These are phyloP conservation scores for Stephanodiscus triporus DNA, from an alignment of 108 stramenopile genomes.

Conservation along the genomic window DNA sequence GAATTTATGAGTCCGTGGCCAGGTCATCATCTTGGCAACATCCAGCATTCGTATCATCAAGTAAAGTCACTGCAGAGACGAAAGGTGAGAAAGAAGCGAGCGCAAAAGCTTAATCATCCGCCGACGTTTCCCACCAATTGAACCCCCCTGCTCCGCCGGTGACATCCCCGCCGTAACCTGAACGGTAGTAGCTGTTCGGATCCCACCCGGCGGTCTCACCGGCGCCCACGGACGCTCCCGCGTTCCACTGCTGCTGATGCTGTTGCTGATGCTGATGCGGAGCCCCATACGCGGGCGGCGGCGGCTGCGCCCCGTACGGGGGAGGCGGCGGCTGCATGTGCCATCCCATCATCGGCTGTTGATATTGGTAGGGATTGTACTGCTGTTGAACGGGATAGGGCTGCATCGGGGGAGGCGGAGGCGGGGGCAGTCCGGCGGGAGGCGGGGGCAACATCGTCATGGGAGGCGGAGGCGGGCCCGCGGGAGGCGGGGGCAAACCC, in stretches of 20 bases:
- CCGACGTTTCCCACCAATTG: constrained; percentile 84
- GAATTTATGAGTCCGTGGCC: background rate
- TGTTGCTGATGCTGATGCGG: constrained; percentile 51
- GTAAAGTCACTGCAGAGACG: background rate
- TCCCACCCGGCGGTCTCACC: constrained; percentile 67
- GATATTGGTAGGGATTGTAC: constrained; percentile 22
- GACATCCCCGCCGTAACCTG: constrained; percentile 23
- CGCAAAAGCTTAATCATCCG: background rate
- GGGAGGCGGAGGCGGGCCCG: constrained; percentile 26
- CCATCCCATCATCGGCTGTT: constrained; percentile 25
- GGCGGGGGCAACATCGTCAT: constrained; percentile 25
- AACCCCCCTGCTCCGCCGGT: constrained; percentile 76
- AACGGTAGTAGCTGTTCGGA: constrained; percentile 67
- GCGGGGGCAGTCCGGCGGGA: constrained; percentile 29
- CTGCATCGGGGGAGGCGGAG: constrained; percentile 32
- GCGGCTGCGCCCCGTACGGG: constrained; percentile 44
- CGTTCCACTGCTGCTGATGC: constrained; percentile 57
- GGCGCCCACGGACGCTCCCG: constrained; percentile 13
- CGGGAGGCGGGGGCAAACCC: background rate
- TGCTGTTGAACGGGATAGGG: constrained; percentile 45
- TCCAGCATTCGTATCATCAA: background rate
- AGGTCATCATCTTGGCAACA: background rate
- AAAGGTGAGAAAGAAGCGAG: background rate
- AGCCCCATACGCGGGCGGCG: constrained; percentile 17
- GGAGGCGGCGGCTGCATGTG: constrained; percentile 16